Percentiles rank a stretch among this genome's conserved stretches.
Conservation (phyloP, 352 stramenopile genomes). For the Pythium monospermum region DNA sequence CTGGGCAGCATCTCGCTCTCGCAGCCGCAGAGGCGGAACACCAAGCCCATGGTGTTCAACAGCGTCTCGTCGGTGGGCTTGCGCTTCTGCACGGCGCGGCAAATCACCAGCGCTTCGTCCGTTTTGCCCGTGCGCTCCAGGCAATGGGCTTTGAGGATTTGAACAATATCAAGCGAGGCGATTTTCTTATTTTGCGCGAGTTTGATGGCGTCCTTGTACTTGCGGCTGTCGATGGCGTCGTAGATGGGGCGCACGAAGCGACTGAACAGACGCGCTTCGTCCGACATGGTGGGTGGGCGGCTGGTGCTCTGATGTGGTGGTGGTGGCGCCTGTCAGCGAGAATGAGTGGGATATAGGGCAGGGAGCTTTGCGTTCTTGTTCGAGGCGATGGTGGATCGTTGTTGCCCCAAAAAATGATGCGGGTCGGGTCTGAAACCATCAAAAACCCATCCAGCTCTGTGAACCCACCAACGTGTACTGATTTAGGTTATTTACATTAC, state of each 20-base stretch:
- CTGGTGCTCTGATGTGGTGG: no score
- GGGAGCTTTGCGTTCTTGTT: no score
- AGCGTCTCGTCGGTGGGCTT: slow-evolving; percentile 79
- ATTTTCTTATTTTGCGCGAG: slow-evolving; percentile 78
- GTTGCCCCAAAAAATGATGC: no score
- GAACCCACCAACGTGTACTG: no score
- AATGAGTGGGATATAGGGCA: no score
- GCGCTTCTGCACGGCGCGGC: slow-evolving; percentile 48
- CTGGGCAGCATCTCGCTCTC: slow-evolving; percentile 79
- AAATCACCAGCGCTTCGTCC: slow-evolving; percentile 72
- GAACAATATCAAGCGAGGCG: slow-evolving; percentile 68
- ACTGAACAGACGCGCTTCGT: slow-evolving; percentile 55
- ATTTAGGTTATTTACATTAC: no score
- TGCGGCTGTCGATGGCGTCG: slow-evolving; percentile 71
- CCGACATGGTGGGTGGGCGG: no score
- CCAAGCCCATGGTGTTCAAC: slow-evolving; percentile 80
- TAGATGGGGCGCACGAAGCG: slow-evolving; percentile 83
- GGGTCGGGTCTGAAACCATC: no score
- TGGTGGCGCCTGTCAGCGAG: no score
- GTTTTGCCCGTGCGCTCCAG: slow-evolving; percentile 66
- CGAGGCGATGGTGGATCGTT: no score
- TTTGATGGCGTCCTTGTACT: slow-evolving; percentile 84
- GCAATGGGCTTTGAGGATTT: slow-evolving; percentile 82
- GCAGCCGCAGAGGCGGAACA: slow-evolving; percentile 66
- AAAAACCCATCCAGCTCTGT: no score